Evolutionary conservation across 805 yeast genomes (phyloP), one percentile per base, ranked within the genome.

Genomic region (Pichia nanzhaoensis): DNA sequence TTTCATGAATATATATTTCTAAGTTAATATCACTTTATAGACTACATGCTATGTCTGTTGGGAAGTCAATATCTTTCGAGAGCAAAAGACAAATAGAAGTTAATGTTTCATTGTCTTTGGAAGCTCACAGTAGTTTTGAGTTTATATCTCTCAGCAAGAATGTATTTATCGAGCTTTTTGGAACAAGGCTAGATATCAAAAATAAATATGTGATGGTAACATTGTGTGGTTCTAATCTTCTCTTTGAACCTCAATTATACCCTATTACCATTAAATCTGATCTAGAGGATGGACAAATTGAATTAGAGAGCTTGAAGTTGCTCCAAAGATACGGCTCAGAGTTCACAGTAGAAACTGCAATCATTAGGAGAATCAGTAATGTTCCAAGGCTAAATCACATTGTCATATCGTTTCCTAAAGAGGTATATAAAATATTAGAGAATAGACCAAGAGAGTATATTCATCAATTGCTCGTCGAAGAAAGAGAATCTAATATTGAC

Each of bases 361-460:
- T 66, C 4, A 53, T 75, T 7, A 67, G 60, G 35, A 59, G 69
- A 2, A 58, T 74, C 3, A 31, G 39, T 7, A 59, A 56, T 18
- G 22, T 53, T 4, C 44, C 54, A 1, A 52, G 55, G 6, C 66
- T 82, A 21, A 65, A 68, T 0, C 57, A 55, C 5, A 54, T 60
- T 10, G 65, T 80, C 12, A 51, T 73, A 3, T 64, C 68, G 5
- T 66, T 75, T 6, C 77, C 77, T 5, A 64, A 66, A 1, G 69
- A 71, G 10, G 71, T 75, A 6, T 84, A 80, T 21, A 56, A 57
- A 5, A 58, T 67, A 17, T 58, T 78, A 8, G 64, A 66, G 46
- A 54, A 56, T n/a, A 55, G 66, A 3, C 56, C 74, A 20, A 56
- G 59, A 27, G 55, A 56, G 14, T 59, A 65, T 35, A 55, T 73